phyloP scores from a whole-genome alignment of 108 stramenopile species.

The Cyclotella cryptica region DNA sequence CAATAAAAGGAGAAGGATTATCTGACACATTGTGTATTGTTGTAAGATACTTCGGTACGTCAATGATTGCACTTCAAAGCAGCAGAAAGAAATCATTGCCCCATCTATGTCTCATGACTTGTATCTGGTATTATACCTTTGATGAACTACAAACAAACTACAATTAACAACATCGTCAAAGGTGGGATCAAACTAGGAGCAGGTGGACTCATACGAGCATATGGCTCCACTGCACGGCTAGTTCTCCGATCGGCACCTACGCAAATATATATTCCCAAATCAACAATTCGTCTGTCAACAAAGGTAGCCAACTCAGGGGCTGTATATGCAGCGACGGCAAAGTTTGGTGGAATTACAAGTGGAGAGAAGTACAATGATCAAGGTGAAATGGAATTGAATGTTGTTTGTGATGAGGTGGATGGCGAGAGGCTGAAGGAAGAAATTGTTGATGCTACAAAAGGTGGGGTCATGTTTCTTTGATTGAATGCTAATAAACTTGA shows the following conservation, averaged over 20 bases:
- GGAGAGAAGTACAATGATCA: slow-evolving; percentile 60
- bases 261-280: slow-evolving; percentile 58
- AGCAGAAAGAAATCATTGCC: background rate
- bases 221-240: slow-evolving; percentile 74
- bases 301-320: slow-evolving; percentile 38
- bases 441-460: slow-evolving; percentile 75
- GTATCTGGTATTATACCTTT: background rate
- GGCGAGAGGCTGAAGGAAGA: slow-evolving; percentile 38
- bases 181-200: slow-evolving; percentile 87
- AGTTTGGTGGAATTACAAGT: slow-evolving; percentile 53
- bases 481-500: too few species aligned
- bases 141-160: background rate
- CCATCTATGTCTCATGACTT: slow-evolving; percentile 4
- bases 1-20: slow-evolving; percentile 76
- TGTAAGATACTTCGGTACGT: slow-evolving; percentile 78
- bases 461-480: slow-evolving; percentile 48
- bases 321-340: slow-evolving; percentile 62
- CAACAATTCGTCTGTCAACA: slow-evolving; percentile 37
- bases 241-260: slow-evolving; percentile 67
- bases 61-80: too few species aligned
- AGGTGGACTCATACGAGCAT: slow-evolving; percentile 88
- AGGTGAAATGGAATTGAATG: slow-evolving; percentile 61
- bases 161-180: background rate
- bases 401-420: slow-evolving; percentile 65
- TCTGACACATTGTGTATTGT: slow-evolving; percentile 79